Conservation (phyloP, 192 early-diverging fungal genomes). For the Coemansia reversa region DNA sequence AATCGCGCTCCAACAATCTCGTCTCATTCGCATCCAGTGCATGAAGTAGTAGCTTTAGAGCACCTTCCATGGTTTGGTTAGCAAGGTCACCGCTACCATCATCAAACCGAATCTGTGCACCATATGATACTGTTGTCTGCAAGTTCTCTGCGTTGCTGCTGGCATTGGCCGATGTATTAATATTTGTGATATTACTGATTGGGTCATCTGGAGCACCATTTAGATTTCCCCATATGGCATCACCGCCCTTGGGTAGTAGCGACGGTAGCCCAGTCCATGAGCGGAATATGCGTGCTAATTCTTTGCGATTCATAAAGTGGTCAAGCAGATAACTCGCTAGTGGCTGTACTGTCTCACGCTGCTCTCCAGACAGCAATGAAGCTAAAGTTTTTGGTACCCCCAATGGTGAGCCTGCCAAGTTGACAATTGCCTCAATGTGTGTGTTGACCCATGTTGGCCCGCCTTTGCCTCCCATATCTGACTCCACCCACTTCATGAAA, state of each 20-base stretch:
- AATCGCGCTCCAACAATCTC: slow-evolving; percentile 57
- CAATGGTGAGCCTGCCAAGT: slow-evolving; percentile 82
- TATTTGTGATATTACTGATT: background rate
- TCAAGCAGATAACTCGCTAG: slow-evolving; percentile 80
- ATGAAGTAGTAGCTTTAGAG: slow-evolving; percentile 58
- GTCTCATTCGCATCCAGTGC: slow-evolving; percentile 55
- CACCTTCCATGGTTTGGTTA: slow-evolving; percentile 52
- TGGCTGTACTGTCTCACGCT: slow-evolving; percentile 77
- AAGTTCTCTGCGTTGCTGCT: background rate
- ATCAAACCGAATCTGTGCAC: slow-evolving; percentile 58
- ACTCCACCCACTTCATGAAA: slow-evolving; percentile 87
- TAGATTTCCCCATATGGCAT: slow-evolving; percentile 72
- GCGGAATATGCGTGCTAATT: slow-evolving; percentile 74
- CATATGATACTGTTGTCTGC: slow-evolving; percentile 42
- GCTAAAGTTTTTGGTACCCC: slow-evolving; percentile 84
- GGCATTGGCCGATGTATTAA: slow-evolving; percentile 7
- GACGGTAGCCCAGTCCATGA: slow-evolving; percentile 77
- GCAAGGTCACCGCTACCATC: slow-evolving; percentile 2
- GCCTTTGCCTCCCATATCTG: slow-evolving; percentile 63
- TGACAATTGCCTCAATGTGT: slow-evolving; percentile 77
- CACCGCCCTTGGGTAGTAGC: slow-evolving; percentile 83
- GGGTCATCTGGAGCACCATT: slow-evolving; percentile 72
- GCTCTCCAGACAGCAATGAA: slow-evolving; percentile 75
- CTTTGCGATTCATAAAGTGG: slow-evolving; percentile 75
- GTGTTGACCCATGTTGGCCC: slow-evolving; percentile 73